Base-by-base conservation (phyloP, 106 monocot genomes). In the Apostasia shenzhenica region DNA sequence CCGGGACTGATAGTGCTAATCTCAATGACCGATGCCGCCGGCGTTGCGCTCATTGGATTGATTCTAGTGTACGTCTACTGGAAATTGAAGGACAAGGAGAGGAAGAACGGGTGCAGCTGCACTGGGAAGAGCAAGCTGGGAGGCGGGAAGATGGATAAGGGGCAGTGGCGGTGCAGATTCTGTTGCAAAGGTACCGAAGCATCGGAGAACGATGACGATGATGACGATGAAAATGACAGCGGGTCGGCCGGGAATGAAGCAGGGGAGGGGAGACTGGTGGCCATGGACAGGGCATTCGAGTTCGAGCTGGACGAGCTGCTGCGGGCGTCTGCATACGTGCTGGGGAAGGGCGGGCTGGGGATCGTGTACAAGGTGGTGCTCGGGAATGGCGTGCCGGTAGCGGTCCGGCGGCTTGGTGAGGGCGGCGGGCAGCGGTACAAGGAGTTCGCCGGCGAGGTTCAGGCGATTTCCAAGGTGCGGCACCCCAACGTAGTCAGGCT, bases 281-380 rank as follows among this genome's bases (percentile, higher is more conserved):
- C 89, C 41, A 68, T 89, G 5, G 91, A 92, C 62, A 86, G 81
- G 60, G 95, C 86, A 6, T 89, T 95, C 52, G 45, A 51, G 61
- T 73, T 88, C 66, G 95, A 95, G 68, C 57, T 91, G 54, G 95
- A 95, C 64, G 91, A 95, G 82, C 73, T 95, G 45, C 75, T 95
- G 62, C 43, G 91, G 69, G 83, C 95, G 54, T 95, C 95, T 54
- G 91, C 95, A 12, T 95, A 95, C 70, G 88, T 95, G 38, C 69
- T 95, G 70, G 91, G 95, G 63, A 92, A 95, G 70, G 79, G 91
- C 1, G 82, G 91, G 70, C 47, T 66, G 71, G 93, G 93, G 66
- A 89, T 95, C 8, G 88, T 95, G 59, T 95, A 92, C 71, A 95
- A 92, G 89, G 95, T 95, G 78, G 95, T 95, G 76, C 67, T 95